Evolutionary conservation across 2,329 filamentous ascomycete genomes (phyloP).

Genomic region (Monosporascus sp.): DNA sequence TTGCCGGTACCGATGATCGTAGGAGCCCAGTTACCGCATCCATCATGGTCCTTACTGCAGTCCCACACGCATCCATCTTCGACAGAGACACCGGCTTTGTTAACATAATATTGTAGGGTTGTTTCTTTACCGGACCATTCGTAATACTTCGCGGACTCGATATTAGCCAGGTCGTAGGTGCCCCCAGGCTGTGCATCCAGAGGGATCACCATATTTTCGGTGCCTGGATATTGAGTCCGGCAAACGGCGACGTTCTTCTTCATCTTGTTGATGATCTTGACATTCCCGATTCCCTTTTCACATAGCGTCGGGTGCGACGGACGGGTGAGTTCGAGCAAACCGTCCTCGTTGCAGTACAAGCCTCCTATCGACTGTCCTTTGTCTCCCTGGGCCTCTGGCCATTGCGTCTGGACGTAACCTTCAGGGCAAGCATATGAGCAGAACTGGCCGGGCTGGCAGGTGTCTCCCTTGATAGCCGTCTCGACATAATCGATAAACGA

Average conservation of each 20-base stretch:
- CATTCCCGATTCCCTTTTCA: slow-evolving; percentile 62
- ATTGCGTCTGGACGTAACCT: slow-evolving; percentile 90
- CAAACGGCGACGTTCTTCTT: slow-evolving; percentile 65
- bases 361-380: slow-evolving; percentile 86
- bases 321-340: slow-evolving; percentile 75
- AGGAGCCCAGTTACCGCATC: slow-evolving; percentile 80
- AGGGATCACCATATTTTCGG: slow-evolving; percentile 81
- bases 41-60: slow-evolving; percentile 41
- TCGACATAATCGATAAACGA: slow-evolving; percentile 60
- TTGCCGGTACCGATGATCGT: slow-evolving; percentile 79
- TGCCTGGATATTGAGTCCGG: slow-evolving; percentile 94
- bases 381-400: slow-evolving; percentile 71
- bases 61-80: slow-evolving; percentile 73
- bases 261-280: slow-evolving; percentile 73
- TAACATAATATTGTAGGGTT: slow-evolving; percentile 95
- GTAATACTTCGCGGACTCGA: slow-evolving; percentile 69
- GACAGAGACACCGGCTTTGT: slow-evolving; percentile 66
- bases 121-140: slow-evolving; percentile 68
- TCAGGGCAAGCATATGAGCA: slow-evolving; percentile 93
- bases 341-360: slow-evolving; percentile 67
- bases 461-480: slow-evolving; percentile 55
- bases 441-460: slow-evolving; percentile 60
- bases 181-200: slow-evolving; percentile 57
- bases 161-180: slow-evolving; percentile 65
- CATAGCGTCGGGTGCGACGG: slow-evolving; percentile 65